phyloP scores from a whole-genome alignment of 768 basidiomycete genomes.

The Tylopilus rubrobrunneus region DNA sequence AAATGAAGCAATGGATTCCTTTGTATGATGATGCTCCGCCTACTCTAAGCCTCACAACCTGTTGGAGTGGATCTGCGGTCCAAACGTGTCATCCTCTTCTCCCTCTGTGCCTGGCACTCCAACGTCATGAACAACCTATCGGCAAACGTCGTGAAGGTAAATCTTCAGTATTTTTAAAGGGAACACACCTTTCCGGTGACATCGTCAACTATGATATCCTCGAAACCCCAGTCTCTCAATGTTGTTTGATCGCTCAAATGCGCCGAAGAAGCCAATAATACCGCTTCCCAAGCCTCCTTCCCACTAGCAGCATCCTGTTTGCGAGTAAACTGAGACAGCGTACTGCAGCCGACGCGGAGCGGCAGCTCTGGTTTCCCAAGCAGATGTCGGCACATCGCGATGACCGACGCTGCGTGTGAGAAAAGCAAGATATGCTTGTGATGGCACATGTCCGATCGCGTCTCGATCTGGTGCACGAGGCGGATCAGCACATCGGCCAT shows the following conservation, averaged over 20 bases:
- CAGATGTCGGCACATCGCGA: slow-evolving; percentile 60
- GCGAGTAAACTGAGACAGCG: slow-evolving; percentile 54
- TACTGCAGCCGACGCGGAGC: slow-evolving; percentile 72
- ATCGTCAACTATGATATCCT: slow-evolving; percentile 52
- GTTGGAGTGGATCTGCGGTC: slow-evolving; percentile 39
- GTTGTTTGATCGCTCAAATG: slow-evolving; percentile 55
- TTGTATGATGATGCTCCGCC: neutral
- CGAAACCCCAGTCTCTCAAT: slow-evolving; percentile 77
- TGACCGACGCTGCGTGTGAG: slow-evolving; percentile 73
- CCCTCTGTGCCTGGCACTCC: slow-evolving; percentile 67
- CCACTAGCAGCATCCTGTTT: slow-evolving; percentile 23
- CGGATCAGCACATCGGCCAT: slow-evolving; percentile 45
- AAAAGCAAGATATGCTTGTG: slow-evolving; percentile 58
- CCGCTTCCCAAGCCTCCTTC: slow-evolving; percentile 43
- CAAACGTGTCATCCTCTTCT: slow-evolving; percentile 54
- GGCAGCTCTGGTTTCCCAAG: slow-evolving; percentile 48
- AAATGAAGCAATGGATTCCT: neutral
- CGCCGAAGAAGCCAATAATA: slow-evolving; percentile 48
- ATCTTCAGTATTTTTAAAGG: neutral
- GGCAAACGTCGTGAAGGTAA: neutral
- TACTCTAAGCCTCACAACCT: neutral
- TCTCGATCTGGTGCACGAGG: slow-evolving; percentile 51
- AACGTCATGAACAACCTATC: slow-evolving; percentile 64
- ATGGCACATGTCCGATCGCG: slow-evolving; percentile 34
- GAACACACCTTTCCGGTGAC: slow-evolving; percentile 54